These are phyloP conservation scores for Fusarium haematococcum DNA, from an alignment of 2,329 filamentous ascomycete genomes.

Conservation along the genomic window DNA sequence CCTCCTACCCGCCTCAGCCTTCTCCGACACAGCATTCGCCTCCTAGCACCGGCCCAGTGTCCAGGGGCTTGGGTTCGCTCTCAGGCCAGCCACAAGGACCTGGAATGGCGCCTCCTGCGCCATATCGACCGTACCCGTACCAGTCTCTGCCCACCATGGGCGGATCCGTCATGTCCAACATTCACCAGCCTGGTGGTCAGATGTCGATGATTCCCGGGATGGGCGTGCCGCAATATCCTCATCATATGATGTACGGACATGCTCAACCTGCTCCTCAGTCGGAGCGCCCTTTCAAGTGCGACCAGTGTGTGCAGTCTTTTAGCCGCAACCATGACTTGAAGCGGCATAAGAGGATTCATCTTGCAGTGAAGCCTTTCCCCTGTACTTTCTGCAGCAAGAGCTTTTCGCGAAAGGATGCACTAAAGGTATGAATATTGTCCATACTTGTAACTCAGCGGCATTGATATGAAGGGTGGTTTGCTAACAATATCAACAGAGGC, in stretches of 20 bases:
- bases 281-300: constrained; percentile 94
- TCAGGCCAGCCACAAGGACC: constrained; percentile 40
- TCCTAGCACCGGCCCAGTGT: constrained; percentile 53
- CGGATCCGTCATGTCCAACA: constrained; percentile 80
- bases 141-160: constrained; percentile 71
- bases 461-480: not conserved
- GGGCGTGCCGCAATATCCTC: constrained; percentile 64
- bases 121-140: constrained; percentile 61
- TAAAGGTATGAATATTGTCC: constrained; percentile 78
- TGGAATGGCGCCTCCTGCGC: constrained; percentile 61
- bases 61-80: constrained; percentile 54
- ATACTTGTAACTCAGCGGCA: not conserved
- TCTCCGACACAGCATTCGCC: constrained; percentile 60
- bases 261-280: constrained; percentile 65
- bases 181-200: constrained; percentile 78
- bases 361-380: constrained; percentile 95
- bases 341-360: constrained; percentile 92
- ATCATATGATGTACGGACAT: constrained; percentile 71
- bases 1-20: constrained; percentile 55
- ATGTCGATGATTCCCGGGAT: constrained; percentile 77
- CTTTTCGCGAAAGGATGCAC: constrained; percentile 94
- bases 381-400: constrained; percentile 94
- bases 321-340: constrained; percentile 97
- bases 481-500: constrained; percentile 58
- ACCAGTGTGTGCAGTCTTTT: constrained; percentile 92